These are phyloP conservation scores for Lasiodiplodia citricola DNA, from an alignment of 2,329 filamentous ascomycete species.

Conservation along the genomic window DNA sequence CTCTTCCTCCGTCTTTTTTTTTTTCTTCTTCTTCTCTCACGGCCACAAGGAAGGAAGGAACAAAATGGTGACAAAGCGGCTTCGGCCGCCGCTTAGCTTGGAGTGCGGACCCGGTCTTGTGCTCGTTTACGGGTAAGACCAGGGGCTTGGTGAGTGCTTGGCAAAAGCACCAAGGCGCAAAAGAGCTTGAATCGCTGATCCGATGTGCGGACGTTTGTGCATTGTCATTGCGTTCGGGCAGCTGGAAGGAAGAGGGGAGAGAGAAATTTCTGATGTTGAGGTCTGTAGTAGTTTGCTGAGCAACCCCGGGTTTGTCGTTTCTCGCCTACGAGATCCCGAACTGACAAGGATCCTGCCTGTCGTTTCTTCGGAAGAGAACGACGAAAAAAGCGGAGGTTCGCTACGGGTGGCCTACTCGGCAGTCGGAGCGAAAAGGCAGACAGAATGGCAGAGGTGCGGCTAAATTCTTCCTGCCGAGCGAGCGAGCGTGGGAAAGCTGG, in stretches of 20 bases:
- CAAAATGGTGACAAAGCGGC: neutral
- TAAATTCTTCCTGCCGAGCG: neutral
- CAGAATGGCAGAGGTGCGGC: neutral
- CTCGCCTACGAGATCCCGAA: neutral
- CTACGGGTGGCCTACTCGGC: neutral
- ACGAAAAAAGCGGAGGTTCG: neutral
- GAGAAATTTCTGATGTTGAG: neutral
- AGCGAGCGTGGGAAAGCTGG: no score
- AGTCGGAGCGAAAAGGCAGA: neutral
- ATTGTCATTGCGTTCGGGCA: neutral
- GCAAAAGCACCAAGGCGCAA: neutral
- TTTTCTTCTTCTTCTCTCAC: neutral
- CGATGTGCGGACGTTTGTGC: neutral
- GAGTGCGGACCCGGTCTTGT: neutral
- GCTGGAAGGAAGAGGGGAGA: neutral
- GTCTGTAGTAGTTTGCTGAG: neutral
- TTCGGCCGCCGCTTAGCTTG: neutral
- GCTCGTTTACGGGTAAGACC: constrained; percentile 2
- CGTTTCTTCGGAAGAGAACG: neutral
- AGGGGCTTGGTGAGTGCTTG: neutral
- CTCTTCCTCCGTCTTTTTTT: no score
- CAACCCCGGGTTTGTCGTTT: neutral
- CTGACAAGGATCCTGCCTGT: neutral
- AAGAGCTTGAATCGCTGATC: neutral
- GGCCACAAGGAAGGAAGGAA: neutral